Evolutionary conservation across 2,329 filamentous ascomycete species (phyloP), one percentile per base, ranked within the genome.

Genomic region (Escovopsis sp.): DNA sequence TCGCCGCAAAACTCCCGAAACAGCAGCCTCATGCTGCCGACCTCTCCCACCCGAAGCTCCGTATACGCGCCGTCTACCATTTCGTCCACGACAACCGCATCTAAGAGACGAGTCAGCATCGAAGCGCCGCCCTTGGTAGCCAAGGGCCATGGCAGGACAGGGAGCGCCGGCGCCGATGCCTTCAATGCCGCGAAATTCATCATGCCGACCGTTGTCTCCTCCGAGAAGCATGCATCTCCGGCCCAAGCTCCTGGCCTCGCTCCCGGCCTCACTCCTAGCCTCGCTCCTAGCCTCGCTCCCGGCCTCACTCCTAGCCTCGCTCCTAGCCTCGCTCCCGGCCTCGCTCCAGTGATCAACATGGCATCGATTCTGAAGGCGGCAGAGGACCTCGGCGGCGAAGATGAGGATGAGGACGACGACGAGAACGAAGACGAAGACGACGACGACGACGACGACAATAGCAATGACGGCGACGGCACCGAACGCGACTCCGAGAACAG

Each of bases 361-460:
- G 70, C 72, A 2, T 73, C 71, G 0, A 67, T 76, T 37, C 58
- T 77, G 12, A 71, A 76, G 53, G 67, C 67, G 2, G 68, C 69
- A 2, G 73, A 76, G 12, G 72, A 75, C 8, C 52, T 72, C 15
- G 57, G 52, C 5, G 61, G 60, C 3, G 45, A 49, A 0, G 48
- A 51, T 8, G 53, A 56, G 2, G 59, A 57, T 13, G 58, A 55
- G 14, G 57, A 51, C 5, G 61, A 60, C 3, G 52, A 54, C 2
- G 53, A 53, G 6, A 45, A 54, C 9, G 45, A 49, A 0, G 48
- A 51, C 9, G 53, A 56, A 2, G 59, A 57, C 13, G 58, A 55
- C 15, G 57, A 51, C 5, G 61, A 60, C 3, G 51, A 53, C 2
- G 52, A 51, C 4, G 45, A 53, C 8, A 43, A 50, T 0, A 48